Base-by-base conservation (phyloP, 2,329 filamentous ascomycete genomes). In the Lachnellula cervina region DNA sequence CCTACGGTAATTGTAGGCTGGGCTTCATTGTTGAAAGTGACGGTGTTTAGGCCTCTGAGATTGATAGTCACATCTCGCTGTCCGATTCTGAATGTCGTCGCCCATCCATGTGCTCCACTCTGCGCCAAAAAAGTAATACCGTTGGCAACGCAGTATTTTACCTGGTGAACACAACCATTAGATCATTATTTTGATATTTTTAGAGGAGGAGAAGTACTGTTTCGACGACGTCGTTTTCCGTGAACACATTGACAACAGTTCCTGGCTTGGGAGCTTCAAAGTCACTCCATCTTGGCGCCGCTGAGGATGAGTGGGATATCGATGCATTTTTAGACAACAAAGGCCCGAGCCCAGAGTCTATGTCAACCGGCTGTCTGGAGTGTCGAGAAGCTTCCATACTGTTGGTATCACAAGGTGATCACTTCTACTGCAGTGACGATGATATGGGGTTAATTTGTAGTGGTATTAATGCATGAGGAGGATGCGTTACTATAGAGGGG, bases 241-340 rank as follows among this genome's bases (percentile, higher is more conserved):
- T 43, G 5, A 13, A 23, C 2, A 51, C 37, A 32, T 51, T 51
- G 1, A 51, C 49, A 21, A 51, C 35, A 8, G 37, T 51, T 43
- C 49, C 49, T 28, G 49, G 35, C 11, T 43, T 25, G 8, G 49
- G 49, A 11, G 49, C 37, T 14, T 23, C 35, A 11, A 43, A 51
- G 21, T 51, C 49, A 42, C 49, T 51, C 49, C 34, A 51, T 51
- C 49, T n/a, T 5, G 49, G 49, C 21, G 21, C 37, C 28, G 49
- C 17, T 13, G 49, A 25, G 2, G 21, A 28, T 9, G 11, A 40
- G 16, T 42, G 21, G 21, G 19, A 14, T 11, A 51, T 51, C 25
- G 47, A 34, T 47, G 21, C 44, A 21, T 38, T 19, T 21, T 35
- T 21, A 5, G 37, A 40, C 16, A 40, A 16, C 37, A 40, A 40